A percentile compares a stretch with the other conserved stretches of the same genome.
Conservation (phyloP, 805 yeast species). For the Teunomyces stri region DNA sequence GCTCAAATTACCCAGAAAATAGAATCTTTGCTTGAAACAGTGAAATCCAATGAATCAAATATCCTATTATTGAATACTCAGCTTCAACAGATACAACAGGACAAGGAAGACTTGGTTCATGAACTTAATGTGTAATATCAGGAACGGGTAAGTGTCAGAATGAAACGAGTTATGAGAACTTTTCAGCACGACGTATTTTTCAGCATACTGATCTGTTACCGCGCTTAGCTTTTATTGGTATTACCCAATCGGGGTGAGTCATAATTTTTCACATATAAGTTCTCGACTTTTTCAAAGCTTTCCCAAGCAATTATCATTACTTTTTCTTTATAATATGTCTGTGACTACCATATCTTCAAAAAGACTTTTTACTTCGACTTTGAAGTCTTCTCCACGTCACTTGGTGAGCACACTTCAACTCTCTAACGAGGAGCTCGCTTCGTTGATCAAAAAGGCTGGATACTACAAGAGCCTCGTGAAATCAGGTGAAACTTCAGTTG, state of each 20-base stretch:
- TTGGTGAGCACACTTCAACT: conserved; percentile 80
- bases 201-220: conserved; percentile 10
- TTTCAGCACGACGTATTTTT: not conserved
- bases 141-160: not conserved
- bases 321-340: not conserved
- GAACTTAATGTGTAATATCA: not conserved
- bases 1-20: not conserved
- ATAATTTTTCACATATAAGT: conserved; percentile 5
- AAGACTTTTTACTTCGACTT: conserved; percentile 5
- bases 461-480: conserved; percentile 63
- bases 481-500: conserved; percentile 41
- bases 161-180: not conserved
- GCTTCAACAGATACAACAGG: not conserved
- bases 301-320: not conserved
- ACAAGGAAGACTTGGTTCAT: not conserved
- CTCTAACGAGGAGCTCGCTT: conserved; percentile 63
- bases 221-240: conserved; percentile 10
- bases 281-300: not conserved
- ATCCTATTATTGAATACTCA: not conserved
- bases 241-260: conserved; percentile 12
- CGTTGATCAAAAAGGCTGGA: conserved; percentile 72
- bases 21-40: not conserved
- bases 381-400: conserved; percentile 51
- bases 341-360: conserved; percentile 4
- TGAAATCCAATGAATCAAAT: not conserved